Base-by-base conservation (phyloP, 73 alveolate genomes). In the Urostyla sp. region DNA sequence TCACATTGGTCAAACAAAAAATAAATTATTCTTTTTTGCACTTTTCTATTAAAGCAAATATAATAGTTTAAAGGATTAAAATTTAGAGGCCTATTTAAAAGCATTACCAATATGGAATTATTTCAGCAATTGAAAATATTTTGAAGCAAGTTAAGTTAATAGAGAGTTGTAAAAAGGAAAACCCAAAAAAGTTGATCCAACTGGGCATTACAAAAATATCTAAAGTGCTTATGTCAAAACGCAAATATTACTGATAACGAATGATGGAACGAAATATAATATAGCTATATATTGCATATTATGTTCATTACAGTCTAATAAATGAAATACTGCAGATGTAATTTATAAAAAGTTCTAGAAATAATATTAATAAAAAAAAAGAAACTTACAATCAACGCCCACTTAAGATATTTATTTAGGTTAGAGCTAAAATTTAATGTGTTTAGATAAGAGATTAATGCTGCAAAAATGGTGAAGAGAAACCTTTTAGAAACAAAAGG, bases 31-130 rank as follows among this genome's bases (percentile, higher is more conserved):
- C 75, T 24, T 73, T 73, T 26, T 34, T 50, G 26, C 50, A n/a
- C 44, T 73, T 73, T 31, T 73, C 85, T n/a, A 48, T 27, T 1
- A 73, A 0, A 20, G 85, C 21, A 30, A 73, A 73, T 0, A 36
- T 13, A 6, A 51, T 5, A 0, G 40, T 52, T 38, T 73, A 73
- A 6, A 50, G 15, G 24, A 63, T 27, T 10, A 38, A 15, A 40
- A 26, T 5, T 63, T 43, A 43, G 20, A 10, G 10, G 40, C 30
- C 50, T 28, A 49, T 32, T 27, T 43, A 2, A 21, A 27, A 37
- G 20, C 21, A 38, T 24, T 18, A 0, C 4, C 37, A 1, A 10
- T 26, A 5, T 16, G 79, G 44, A 60, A 37, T 43, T 2, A 24
- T 60, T 3, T 34, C 45, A 6, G 10, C 2, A 5, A 40, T n/a